phyloP scores from a whole-genome alignment of 2,329 filamentous ascomycete genomes.

The Zymoseptoria passerinii region DNA sequence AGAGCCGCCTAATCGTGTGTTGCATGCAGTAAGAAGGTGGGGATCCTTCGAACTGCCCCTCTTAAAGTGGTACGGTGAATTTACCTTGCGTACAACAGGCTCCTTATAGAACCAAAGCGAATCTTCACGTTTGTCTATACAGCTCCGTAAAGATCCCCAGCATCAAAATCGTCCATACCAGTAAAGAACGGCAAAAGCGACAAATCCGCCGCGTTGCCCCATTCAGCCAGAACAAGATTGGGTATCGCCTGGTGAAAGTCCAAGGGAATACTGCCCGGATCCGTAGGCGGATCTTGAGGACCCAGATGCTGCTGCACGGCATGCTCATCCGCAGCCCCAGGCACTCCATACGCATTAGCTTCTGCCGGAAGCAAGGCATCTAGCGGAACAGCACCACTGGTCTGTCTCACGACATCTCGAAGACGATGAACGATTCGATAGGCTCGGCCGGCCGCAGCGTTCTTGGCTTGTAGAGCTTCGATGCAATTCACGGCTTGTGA shows the following conservation, averaged over 20 bases:
- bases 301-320: background rate
- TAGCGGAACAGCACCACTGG: slow-evolving; percentile 1
- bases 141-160: background rate
- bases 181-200: slow-evolving; percentile 1
- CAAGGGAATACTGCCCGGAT: background rate
- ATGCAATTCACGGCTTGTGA: slow-evolving; percentile 4
- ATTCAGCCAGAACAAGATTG: background rate
- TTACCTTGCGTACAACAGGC: too few species aligned
- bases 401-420: slow-evolving; percentile 6
- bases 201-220: slow-evolving; percentile 5
- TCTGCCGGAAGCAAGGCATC: background rate
- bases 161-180: slow-evolving; percentile 1
- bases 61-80: too few species aligned
- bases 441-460: slow-evolving; percentile 4
- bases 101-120: background rate
- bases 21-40: too few species aligned
- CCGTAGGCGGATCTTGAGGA: background rate
- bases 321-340: background rate
- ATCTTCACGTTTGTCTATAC: background rate
- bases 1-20: background rate
- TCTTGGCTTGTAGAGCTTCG: slow-evolving; percentile 4
- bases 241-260: background rate
- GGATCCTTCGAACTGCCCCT: too few species aligned
- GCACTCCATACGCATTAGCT: background rate
- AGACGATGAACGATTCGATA: slow-evolving; percentile 6